Evolutionary conservation across 345 rosid genomes (phyloP), one percentile per base, ranked within the genome.

Genomic region (Eucalyptus globulus): DNA sequence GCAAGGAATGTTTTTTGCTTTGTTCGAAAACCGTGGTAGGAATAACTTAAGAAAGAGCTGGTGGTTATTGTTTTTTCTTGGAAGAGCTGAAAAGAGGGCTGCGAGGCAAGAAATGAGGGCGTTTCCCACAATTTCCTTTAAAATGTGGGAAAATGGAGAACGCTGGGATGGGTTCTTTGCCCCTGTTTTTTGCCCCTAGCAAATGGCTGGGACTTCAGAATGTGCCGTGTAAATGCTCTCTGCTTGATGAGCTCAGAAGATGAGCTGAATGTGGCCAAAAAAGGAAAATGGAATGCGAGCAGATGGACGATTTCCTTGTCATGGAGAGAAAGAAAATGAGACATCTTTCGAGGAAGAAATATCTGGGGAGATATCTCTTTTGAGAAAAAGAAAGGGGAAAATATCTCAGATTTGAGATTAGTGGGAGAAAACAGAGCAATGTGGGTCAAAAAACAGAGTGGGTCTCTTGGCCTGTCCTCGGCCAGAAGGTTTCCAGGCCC

Each of bases 311-410:
- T 21, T 86, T 86, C 67, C 87, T 53, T 37, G 15, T 53, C 87
- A 5, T 4, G 27, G 43, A 1, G 9, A n/a, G 1, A 31, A 40
- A n/a, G n/a, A 40, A 49, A 14, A 2, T 1, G 29, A 69, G 0
- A 45, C 9, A 65, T n/a, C 80, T 69, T 4, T 34, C 43, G n/a
- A 49, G 49, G 45, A 37, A 37, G 83, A 76, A 37, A 76, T 37
- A 76, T 31, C 14, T 69, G 44, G 80, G 80, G 80, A 69, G 15
- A 29, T 3, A 87, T n/a, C 65, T 31, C 29, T 53, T 17, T 37
- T 19, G 43, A 24, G 58, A n/a, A 67, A 60, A 44, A 49, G 29
- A 9, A 47, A 29, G 29, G 50, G 21, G 40, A 5, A 49, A 49
- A 47, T 67, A 22, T 31, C 47, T 65, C 81, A 49, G 40, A 49